Evolutionary conservation across 352 stramenopile genomes (phyloP).

Genomic region (Phytophthora aleatoria): DNA sequence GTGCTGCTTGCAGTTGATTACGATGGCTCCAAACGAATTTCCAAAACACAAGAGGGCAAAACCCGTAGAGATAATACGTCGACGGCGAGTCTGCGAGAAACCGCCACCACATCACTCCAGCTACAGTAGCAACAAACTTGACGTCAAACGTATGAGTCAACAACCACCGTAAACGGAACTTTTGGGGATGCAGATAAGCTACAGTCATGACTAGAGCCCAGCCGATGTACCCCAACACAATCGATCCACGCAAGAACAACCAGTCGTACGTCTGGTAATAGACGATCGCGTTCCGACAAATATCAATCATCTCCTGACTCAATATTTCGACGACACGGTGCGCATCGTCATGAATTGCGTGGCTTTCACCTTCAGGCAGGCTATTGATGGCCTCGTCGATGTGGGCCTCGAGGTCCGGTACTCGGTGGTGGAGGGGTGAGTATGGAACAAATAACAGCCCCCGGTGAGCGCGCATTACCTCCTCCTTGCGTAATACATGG

Average conservation of each 20-base stretch:
- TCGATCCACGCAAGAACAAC: constrained; percentile 67
- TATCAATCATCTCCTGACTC: constrained; percentile 66
- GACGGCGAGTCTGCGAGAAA: constrained; percentile 61
- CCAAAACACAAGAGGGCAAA: constrained; percentile 76
- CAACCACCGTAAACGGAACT: constrained; percentile 32
- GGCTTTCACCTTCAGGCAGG: constrained; percentile 19
- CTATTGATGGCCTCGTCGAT: constrained; percentile 31
- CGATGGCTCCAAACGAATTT: constrained; percentile 55
- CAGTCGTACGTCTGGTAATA: constrained; percentile 88
- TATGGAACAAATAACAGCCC: constrained; percentile 67
- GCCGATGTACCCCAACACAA: constrained; percentile 69
- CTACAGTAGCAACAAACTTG: constrained; percentile 13
- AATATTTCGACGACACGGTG: constrained; percentile 43
- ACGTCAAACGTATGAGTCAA: constrained; percentile 18
- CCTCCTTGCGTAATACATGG: constrained; percentile 64
- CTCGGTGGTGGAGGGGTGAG: constrained; percentile 38
- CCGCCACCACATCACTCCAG: constrained; percentile 45
- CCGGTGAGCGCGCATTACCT: constrained; percentile 57
- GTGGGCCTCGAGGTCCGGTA: constrained; percentile 31
- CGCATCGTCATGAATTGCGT: constrained; percentile 30
- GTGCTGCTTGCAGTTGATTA: constrained; percentile 21
- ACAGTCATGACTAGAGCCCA: constrained; percentile 67
- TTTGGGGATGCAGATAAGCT: constrained; percentile 46
- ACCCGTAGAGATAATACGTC: constrained; percentile 75
- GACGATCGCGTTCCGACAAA: constrained; percentile 64